Percentiles rank a stretch among this genome's conserved stretches.
Conservation (phyloP, 371 early-diverging fungal species). For the Mucor irregularis region DNA sequence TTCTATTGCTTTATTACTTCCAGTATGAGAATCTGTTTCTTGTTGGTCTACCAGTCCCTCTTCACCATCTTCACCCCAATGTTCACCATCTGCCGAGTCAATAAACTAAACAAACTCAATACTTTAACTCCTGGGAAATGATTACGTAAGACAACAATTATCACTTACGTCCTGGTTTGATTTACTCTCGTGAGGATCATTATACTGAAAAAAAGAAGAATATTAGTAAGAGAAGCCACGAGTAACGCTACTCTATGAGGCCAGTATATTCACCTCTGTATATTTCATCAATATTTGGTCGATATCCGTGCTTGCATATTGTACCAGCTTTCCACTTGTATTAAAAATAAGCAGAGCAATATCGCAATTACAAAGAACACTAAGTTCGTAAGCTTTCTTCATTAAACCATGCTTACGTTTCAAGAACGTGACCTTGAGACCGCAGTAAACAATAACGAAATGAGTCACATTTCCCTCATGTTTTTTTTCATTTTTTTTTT, state of each 20-base stretch:
- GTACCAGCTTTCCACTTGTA: slow-evolving; percentile 89
- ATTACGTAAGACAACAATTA: not conserved
- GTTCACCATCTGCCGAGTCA: slow-evolving; percentile 6
- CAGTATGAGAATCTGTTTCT: not conserved
- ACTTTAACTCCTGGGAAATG: not conserved
- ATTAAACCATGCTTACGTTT: slow-evolving; percentile 99
- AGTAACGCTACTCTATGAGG: not conserved
- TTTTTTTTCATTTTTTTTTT: not conserved
- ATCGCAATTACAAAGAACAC: slow-evolving; percentile 95
- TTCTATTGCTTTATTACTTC: not conserved
- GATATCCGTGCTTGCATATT: slow-evolving; percentile 90
- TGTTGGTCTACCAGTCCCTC: slow-evolving; percentile 6
- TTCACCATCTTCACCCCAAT: slow-evolving; percentile 17
- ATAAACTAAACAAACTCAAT: not conserved
- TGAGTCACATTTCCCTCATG: too few relatives aligned
- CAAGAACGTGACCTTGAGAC: slow-evolving; percentile 79
- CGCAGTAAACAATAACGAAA: not conserved
- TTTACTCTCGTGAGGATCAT: slow-evolving; percentile 43
- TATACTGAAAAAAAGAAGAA: slow-evolving; percentile 25
- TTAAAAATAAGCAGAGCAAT: slow-evolving; percentile 91
- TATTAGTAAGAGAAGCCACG: not conserved
- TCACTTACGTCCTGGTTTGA: slow-evolving; percentile 41
- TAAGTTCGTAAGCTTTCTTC: slow-evolving; percentile 99
- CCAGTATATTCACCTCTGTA: slow-evolving; percentile 65
- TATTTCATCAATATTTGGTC: slow-evolving; percentile 89